Evolutionary conservation across 2,329 filamentous ascomycete species (phyloP).

Genomic region (Drechslera avenae): DNA sequence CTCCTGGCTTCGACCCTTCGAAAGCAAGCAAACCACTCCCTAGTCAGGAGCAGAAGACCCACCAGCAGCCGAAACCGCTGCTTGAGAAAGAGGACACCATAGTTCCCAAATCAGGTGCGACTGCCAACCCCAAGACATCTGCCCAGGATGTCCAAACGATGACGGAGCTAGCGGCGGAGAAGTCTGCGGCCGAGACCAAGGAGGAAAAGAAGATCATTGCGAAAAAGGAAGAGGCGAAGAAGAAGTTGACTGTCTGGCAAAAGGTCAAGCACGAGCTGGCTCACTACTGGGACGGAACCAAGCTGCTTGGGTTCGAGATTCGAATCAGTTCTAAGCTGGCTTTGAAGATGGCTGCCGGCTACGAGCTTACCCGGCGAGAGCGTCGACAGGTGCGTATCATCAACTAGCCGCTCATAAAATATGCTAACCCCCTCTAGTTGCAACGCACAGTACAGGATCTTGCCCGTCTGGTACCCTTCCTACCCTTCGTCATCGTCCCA

Average conservation of each 20-base stretch:
- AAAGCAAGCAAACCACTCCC: conserved; percentile 83
- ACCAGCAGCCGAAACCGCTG: conserved; percentile 28
- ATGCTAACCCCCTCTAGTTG: conserved; percentile 56
- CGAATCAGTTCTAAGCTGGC: conserved; percentile 90
- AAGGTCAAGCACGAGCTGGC: conserved; percentile 92
- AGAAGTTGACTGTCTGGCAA: conserved; percentile 87
- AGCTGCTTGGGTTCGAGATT: conserved; percentile 88
- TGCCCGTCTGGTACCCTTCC: conserved; percentile 90
- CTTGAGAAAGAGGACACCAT: conserved; percentile 41
- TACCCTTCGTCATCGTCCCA: conserved; percentile 94
- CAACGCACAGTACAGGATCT: conserved; percentile 93
- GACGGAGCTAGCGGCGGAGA: conserved; percentile 67
- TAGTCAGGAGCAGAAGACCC: conserved; percentile 56
- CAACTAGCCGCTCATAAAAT: not conserved
- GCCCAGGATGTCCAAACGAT: conserved; percentile 58
- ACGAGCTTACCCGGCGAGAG: conserved; percentile 93
- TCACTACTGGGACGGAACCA: conserved; percentile 99
- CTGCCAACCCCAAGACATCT: conserved; percentile 53
- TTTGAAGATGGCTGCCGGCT: conserved; percentile 96
- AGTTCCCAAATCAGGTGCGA: conserved; percentile 48
- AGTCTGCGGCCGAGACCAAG: conserved; percentile 55
- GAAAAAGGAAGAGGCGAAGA: conserved; percentile 69
- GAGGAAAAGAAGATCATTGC: conserved; percentile 62
- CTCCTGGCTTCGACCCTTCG: conserved; percentile 89
- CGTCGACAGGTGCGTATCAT: conserved; percentile 69